phyloP scores from a whole-genome alignment of 306 rosid genomes.

The Adenanthera pavonina region DNA sequence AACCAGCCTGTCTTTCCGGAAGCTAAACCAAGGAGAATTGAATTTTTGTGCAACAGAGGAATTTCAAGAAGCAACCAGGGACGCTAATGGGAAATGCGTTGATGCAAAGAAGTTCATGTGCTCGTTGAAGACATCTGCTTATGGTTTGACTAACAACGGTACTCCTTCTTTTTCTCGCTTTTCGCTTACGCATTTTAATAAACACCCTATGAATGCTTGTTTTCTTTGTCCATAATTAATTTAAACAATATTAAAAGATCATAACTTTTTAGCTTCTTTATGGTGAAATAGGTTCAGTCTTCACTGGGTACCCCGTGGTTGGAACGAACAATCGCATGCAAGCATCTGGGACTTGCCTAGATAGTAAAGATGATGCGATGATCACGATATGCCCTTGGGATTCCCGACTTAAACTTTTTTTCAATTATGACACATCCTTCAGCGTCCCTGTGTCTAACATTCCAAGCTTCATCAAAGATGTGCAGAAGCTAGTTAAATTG shows the following conservation, averaged over 20 bases:
- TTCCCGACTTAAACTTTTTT: constrained; percentile 49
- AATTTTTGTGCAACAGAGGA: constrained; percentile 46
- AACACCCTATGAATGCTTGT: background rate
- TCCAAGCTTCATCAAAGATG: constrained; percentile 65
- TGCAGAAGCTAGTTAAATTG: constrained; percentile 61
- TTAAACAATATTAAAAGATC: background rate
- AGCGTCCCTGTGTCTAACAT: constrained; percentile 53
- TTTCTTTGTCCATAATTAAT: background rate
- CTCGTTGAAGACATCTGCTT: constrained; percentile 36
- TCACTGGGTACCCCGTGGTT: constrained; percentile 75
- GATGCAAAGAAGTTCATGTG: constrained; percentile 36
- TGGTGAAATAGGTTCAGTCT: constrained; percentile 48
- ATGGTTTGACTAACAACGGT: constrained; percentile 64
- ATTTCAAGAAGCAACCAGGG: constrained; percentile 49
- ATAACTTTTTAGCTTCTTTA: background rate
- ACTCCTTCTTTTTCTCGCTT: background rate
- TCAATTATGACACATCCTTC: constrained; percentile 71
- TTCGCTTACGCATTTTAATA: background rate
- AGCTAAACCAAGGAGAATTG: no score
- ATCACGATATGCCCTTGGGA: constrained; percentile 78
- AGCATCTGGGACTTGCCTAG: constrained; percentile 72
- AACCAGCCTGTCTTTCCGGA: no score
- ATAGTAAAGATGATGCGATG: constrained; percentile 32
- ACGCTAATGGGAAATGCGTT: constrained; percentile 57
- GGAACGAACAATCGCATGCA: constrained; percentile 70